Conservation (phyloP, 1,139 yeast genomes). For the Pichia sp. region DNA sequence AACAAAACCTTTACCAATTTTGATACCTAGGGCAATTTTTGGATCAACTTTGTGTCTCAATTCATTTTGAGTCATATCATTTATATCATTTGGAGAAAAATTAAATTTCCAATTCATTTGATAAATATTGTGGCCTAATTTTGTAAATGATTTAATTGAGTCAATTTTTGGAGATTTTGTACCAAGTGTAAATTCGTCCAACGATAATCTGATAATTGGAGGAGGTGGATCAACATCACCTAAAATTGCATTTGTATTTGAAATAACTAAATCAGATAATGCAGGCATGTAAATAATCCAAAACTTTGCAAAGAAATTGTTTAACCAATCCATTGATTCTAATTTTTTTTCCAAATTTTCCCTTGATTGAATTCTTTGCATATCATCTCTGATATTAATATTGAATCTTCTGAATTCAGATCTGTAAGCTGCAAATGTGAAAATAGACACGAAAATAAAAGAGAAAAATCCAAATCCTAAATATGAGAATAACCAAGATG, state of each 20-base stretch:
- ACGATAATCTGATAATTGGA: constrained; percentile 65
- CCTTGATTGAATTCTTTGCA: constrained; percentile 52
- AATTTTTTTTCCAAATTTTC: constrained; percentile 54
- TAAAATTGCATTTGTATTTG: constrained; percentile 57
- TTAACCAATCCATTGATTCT: constrained; percentile 78
- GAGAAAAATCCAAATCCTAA: constrained; percentile 53
- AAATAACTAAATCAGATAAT: constrained; percentile 66
- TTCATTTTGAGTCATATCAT: constrained; percentile 74
- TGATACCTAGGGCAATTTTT: constrained; percentile 71
- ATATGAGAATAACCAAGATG: constrained; percentile 57
- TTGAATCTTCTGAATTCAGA: constrained; percentile 68
- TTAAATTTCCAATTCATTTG: constrained; percentile 83
- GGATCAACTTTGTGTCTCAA: constrained; percentile 66
- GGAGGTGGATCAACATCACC: constrained; percentile 74
- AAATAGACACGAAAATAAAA: constrained; percentile 49
- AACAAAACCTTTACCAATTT: constrained; percentile 71
- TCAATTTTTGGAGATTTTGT: constrained; percentile 72
- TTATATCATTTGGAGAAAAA: constrained; percentile 74
- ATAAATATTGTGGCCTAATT: constrained; percentile 55
- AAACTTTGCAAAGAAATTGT: constrained; percentile 66
- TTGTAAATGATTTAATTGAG: constrained; percentile 64
- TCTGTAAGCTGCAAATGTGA: constrained; percentile 60
- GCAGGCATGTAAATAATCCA: constrained; percentile 90
- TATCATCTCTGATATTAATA: constrained; percentile 66
- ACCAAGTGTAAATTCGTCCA: constrained; percentile 75